A percentile compares a stretch with the other conserved stretches of the same genome.
These are phyloP conservation scores for Dendrobium nobile DNA, from an alignment of 106 monocot species.

Conservation along the genomic window DNA sequence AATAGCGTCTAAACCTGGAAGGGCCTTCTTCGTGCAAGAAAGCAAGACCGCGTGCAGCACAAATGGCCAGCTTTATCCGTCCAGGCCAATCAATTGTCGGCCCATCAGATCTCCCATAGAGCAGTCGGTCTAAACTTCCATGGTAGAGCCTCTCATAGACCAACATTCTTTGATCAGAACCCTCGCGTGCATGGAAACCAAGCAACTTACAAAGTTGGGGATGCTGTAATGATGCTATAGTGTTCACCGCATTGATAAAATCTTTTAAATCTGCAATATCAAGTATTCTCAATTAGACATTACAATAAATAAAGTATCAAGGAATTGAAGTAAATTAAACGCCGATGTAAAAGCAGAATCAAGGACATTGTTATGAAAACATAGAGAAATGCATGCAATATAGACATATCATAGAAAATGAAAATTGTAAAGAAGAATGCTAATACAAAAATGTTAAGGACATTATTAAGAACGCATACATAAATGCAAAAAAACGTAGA, in stretches of 20 bases:
- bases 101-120: slow-evolving; percentile 69
- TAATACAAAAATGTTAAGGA: too few relatives aligned
- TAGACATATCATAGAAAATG: too few relatives aligned
- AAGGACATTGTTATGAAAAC: too few relatives aligned
- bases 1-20: slow-evolving; percentile 48
- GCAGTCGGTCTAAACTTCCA: slow-evolving; percentile 73
- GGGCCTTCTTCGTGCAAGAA: slow-evolving; percentile 98
- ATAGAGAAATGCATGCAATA: too few relatives aligned
- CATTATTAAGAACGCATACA: too few relatives aligned
- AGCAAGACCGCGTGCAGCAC: slow-evolving; percentile 74
- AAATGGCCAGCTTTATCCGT: slow-evolving; percentile 76
- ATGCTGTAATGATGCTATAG: slow-evolving; percentile 67
- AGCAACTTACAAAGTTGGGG: slow-evolving; percentile 83
- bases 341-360: too few relatives aligned
- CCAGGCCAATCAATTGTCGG: slow-evolving; percentile 79
- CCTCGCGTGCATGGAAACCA: slow-evolving; percentile 78
- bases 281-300: not conserved
- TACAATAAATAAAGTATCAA: too few relatives aligned
- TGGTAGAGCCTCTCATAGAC: slow-evolving; percentile 79
- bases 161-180: slow-evolving; percentile 73
- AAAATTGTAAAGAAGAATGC: too few relatives aligned
- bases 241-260: slow-evolving; percentile 68
- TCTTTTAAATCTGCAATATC: slow-evolving; percentile 59
- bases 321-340: too few relatives aligned
- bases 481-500: too few relatives aligned